Conservation (phyloP, 1,284 basidiomycete species). For the Fomes fomentarius region DNA sequence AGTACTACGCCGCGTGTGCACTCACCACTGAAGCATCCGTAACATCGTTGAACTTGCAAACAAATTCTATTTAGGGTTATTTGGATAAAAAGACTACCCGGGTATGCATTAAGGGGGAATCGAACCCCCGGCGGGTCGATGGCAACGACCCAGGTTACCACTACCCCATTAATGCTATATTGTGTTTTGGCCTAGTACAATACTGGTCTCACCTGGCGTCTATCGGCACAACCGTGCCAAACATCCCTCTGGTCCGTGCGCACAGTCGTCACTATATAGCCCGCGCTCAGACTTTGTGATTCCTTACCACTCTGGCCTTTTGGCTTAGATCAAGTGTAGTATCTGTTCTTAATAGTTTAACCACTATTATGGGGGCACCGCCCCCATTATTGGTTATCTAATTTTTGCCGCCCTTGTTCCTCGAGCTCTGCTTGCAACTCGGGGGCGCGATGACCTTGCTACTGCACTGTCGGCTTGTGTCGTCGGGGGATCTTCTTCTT, state of each 20-base stretch:
- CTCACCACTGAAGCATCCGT: no score
- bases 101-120: slow-evolving; percentile 54
- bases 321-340: slow-evolving; percentile 98
- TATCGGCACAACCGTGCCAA: background rate
- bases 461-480: slow-evolving; percentile 24
- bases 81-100: no score
- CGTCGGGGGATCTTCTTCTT: slow-evolving; percentile 18
- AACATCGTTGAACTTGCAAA: no score
- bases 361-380: slow-evolving; percentile 61
- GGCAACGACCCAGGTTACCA: slow-evolving; percentile 37
- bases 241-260: slow-evolving; percentile 20
- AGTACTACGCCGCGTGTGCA: no score
- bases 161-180: slow-evolving; percentile 34
- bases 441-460: slow-evolving; percentile 28
- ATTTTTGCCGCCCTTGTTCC: slow-evolving; percentile 28
- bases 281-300: background rate
- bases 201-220: no score
- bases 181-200: no score
- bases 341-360: slow-evolving; percentile 89
- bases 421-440: slow-evolving; percentile 29
- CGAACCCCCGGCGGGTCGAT: slow-evolving; percentile 72
- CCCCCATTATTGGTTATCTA: slow-evolving; percentile 35
- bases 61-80: no score
- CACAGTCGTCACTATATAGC: slow-evolving; percentile 2
- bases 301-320: slow-evolving; percentile 86